Evolutionary conservation across 1,139 yeast genomes (phyloP), one percentile per base, ranked within the genome.

Genomic region (Candida mesenterica): DNA sequence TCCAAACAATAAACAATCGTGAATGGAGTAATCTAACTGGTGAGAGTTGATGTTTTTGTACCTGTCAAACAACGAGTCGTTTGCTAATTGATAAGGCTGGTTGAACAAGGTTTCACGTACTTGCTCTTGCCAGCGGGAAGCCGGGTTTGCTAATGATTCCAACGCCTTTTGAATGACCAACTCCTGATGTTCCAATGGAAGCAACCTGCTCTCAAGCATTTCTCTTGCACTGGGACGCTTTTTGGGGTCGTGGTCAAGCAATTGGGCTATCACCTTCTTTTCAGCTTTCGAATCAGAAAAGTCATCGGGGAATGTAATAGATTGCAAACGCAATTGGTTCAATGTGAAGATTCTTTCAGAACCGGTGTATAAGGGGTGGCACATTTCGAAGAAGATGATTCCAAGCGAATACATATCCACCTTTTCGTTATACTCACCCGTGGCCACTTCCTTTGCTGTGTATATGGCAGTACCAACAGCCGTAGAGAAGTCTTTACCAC

Each of bases 331-430:
- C 34, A 92, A 60, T 23, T 75, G 71, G 41, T 80, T 75, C 18
- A 92, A 62, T 8, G 79, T 85, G 32, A 71, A 69, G 3, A 85
- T 90, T 37, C 98, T 71, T 57, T 94, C 98, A 97, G 94, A 92
- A 3, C 89, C 92, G 0, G 98, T 94, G 12, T 72, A 68, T 52
- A 92, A 71, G 0, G 82, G 71, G 58, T 82, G 88, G 22, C 89
- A 77, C 97, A 94, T 90, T 57, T 94, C 98, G 58, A 92, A 92
- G 55, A 92, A 88, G 2, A 94, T 92, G 20, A 94, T 78, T 4
- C 98, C 98, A 34, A 94, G 62, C 0, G 98, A 89, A 56, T 89
- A 94, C 87, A 94, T 83, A 56, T 94, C 98, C 16, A 92, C 95
- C 48, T 92, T 92, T 44, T 86, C 95, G 53, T 89, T 83, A 55